These are phyloP conservation scores for Stagonosporopsis vannaccii DNA, from an alignment of 2,329 filamentous ascomycete species.

Conservation along the genomic window DNA sequence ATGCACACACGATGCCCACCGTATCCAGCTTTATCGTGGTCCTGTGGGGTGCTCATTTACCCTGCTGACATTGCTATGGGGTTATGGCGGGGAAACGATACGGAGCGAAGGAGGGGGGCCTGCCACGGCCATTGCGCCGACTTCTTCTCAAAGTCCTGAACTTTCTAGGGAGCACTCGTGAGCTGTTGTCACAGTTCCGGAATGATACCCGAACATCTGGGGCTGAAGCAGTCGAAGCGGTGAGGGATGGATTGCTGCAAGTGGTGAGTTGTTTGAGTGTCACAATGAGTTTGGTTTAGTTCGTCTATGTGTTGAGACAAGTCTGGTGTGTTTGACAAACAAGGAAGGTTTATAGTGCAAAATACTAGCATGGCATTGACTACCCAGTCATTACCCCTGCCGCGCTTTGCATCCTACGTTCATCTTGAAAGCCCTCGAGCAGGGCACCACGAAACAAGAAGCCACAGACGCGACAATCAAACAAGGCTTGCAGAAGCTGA, in stretches of 20 bases:
- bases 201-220: slow-evolving; percentile 8
- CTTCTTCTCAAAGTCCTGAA: slow-evolving; percentile 1
- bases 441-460: neutral
- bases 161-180: neutral
- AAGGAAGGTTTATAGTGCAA: slow-evolving; percentile 5
- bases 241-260: slow-evolving; percentile 12
- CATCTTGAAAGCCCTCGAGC: neutral
- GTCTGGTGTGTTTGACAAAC: neutral
- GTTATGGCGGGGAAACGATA: slow-evolving; percentile 20
- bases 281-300: neutral
- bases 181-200: slow-evolving; percentile 5
- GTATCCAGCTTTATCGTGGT: slow-evolving; percentile 18
- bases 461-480: neutral
- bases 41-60: slow-evolving; percentile 20
- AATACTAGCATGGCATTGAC: neutral
- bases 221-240: slow-evolving; percentile 1
- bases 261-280: neutral
- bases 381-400: neutral
- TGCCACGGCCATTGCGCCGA: slow-evolving; percentile 4
- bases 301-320: neutral
- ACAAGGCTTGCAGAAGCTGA: slow-evolving; percentile 29
- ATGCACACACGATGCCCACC: slow-evolving; percentile 24
- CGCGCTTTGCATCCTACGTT: neutral
- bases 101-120: neutral
- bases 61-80: slow-evolving; percentile 15